Conservation (phyloP, 2,329 filamentous ascomycete genomes). For the Keithomyces neogunnii region DNA sequence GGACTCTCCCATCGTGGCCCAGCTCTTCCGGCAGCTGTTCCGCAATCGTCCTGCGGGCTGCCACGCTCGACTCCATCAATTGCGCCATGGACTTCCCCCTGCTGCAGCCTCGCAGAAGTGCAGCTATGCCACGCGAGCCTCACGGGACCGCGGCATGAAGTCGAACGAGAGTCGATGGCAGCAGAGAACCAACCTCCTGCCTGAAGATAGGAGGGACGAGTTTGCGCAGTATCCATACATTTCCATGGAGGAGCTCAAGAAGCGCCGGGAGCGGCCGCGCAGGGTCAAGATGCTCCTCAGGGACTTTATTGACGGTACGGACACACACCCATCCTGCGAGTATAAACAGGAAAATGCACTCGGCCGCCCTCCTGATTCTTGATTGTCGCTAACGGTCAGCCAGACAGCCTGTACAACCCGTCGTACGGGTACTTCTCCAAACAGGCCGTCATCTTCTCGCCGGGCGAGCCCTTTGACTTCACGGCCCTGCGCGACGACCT, state of each 20-base stretch:
- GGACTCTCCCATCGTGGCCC: slow-evolving; percentile 73
- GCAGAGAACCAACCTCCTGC: slow-evolving; percentile 68
- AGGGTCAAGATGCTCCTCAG: slow-evolving; percentile 94
- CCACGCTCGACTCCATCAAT: slow-evolving; percentile 13
- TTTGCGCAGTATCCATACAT: slow-evolving; percentile 77
- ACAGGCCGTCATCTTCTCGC: slow-evolving; percentile 91
- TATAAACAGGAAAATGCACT: not conserved
- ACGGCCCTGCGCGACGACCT: slow-evolving; percentile 71
- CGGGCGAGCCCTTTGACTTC: slow-evolving; percentile 88
- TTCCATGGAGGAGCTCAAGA: slow-evolving; percentile 69
- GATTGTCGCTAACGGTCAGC: slow-evolving; percentile 8
- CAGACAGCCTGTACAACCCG: slow-evolving; percentile 90
- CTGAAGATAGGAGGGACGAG: slow-evolving; percentile 70
- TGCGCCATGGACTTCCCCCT: not conserved
- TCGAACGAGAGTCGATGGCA: slow-evolving; percentile 71
- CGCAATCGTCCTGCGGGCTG: slow-evolving; percentile 44
- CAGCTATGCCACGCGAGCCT: slow-evolving; percentile 20
- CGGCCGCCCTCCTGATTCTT: not conserved
- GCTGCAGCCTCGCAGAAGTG: slow-evolving; percentile 8
- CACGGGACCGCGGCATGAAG: slow-evolving; percentile 31
- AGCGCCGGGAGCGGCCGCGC: slow-evolving; percentile 65
- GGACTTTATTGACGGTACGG: slow-evolving; percentile 87
- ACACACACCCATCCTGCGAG: slow-evolving; percentile 16
- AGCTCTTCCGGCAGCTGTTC: slow-evolving; percentile 80
- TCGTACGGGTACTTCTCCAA: slow-evolving; percentile 95